Conservation (phyloP, 2,329 filamentous ascomycete genomes). For the Fusarium praegraminearum region DNA sequence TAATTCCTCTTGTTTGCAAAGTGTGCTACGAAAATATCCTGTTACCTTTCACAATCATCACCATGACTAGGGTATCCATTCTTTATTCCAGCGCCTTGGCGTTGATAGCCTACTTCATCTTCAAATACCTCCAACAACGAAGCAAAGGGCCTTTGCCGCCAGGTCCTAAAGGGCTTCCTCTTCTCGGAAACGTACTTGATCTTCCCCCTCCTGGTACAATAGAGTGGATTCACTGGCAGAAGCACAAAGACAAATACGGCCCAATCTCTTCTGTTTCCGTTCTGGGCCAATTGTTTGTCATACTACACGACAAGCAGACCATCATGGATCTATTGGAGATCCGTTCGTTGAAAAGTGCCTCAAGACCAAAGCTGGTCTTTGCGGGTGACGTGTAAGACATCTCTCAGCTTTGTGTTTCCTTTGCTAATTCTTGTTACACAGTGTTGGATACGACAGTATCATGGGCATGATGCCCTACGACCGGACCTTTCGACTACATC, state of each 20-base stretch:
- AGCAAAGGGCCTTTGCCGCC: slow-evolving; percentile 52
- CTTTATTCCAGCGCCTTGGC: neutral
- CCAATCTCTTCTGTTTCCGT: slow-evolving; percentile 54
- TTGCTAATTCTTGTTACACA: neutral
- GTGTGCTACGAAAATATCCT: rapidly evolving
- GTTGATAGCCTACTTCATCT: rapidly evolving
- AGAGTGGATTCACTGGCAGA: slow-evolving; percentile 56
- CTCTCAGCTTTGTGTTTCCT: rapidly evolving
- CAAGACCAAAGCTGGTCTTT: slow-evolving; percentile 10
- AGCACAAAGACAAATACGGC: slow-evolving; percentile 54
- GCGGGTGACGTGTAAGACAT: slow-evolving; percentile 14
- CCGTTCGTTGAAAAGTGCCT: slow-evolving; percentile 2
- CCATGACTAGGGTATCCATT: neutral
- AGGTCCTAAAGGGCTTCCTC: slow-evolving; percentile 59
- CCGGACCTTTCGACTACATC: slow-evolving; percentile 11
- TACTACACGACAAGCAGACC: slow-evolving; percentile 54
- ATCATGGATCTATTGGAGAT: slow-evolving; percentile 44
- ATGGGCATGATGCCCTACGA: slow-evolving; percentile 31
- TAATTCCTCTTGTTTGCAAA: too few relatives aligned
- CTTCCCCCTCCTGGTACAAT: slow-evolving; percentile 53
- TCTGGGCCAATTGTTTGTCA: slow-evolving; percentile 54
- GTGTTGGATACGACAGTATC: slow-evolving; percentile 9
- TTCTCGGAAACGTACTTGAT: slow-evolving; percentile 63
- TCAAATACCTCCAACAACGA: neutral
- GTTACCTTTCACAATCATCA: neutral